These are phyloP conservation scores for Pseudomassariella vexata DNA, from an alignment of 2,329 filamentous ascomycete genomes.

Conservation along the genomic window DNA sequence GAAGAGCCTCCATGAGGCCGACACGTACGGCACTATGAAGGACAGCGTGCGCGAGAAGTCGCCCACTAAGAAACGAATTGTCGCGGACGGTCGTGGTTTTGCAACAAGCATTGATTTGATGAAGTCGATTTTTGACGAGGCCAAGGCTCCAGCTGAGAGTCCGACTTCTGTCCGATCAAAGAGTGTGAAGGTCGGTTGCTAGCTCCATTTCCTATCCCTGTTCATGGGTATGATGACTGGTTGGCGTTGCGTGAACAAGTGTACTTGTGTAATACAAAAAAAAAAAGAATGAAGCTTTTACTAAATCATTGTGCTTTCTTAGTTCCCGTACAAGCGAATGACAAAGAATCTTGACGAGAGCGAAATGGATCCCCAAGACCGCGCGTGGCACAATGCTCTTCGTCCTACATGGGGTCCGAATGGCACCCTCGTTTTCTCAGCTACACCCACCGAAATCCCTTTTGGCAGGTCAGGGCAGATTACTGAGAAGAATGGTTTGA, in stretches of 20 bases:
- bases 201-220: conserved; percentile 15
- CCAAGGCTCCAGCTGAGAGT: conserved; percentile 52
- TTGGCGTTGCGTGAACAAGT: conserved; percentile 12
- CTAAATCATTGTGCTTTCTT: conserved; percentile 42
- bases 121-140: conserved; percentile 84
- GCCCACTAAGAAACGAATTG: conserved; percentile 27
- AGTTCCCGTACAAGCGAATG: conserved; percentile 88
- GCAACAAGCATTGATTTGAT: conserved; percentile 90
- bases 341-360: conserved; percentile 55
- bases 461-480: conserved; percentile 23
- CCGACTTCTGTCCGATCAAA: conserved; percentile 45
- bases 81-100: conserved; percentile 59
- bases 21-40: conserved; percentile 41
- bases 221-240: conserved; percentile 2
- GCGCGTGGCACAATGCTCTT: conserved; percentile 64
- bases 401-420: conserved; percentile 76
- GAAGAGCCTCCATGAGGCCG: conserved; percentile 54
- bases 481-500: conserved; percentile 38
- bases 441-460: conserved; percentile 28
- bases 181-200: conserved; percentile 81
- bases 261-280: conserved; percentile 26
- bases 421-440: conserved; percentile 64
- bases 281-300: conserved; percentile 27
- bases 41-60: conserved; percentile 20
- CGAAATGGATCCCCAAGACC: conserved; percentile 58